Evolutionary conservation across 768 basidiomycete species (phyloP).

Genomic region (Terana coerulea): DNA sequence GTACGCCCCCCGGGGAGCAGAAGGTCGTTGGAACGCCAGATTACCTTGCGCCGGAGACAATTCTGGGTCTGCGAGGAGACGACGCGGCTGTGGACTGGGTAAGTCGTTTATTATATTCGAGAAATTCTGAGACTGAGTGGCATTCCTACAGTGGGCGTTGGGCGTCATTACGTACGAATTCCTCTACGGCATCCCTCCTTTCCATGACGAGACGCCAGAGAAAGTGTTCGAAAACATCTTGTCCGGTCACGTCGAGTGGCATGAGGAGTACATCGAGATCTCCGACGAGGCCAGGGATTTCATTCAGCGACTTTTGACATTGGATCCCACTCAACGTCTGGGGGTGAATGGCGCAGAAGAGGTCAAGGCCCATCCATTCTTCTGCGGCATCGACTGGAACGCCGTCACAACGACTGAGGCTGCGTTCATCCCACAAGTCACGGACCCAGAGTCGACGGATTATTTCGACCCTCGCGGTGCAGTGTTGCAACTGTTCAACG

Average conservation of each 20-base stretch:
- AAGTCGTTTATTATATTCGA: conserved; percentile 27
- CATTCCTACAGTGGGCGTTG: conserved; percentile 79
- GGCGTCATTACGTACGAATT: conserved; percentile 99
- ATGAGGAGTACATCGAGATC: conserved; percentile 88
- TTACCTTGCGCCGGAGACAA: conserved; percentile 94
- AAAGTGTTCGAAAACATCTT: conserved; percentile 98
- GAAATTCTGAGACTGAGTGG: conserved; percentile 9
- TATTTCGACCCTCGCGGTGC: conserved; percentile 98
- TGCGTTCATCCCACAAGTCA: conserved; percentile 91
- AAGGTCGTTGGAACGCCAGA: conserved; percentile 98
- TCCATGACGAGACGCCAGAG: conserved; percentile 96
- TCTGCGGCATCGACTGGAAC: conserved; percentile 90
- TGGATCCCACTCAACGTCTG: conserved; percentile 74
- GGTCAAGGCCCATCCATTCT: conserved; percentile 90
- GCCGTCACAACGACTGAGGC: conserved; percentile 85
- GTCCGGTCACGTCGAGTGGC: conserved; percentile 92
- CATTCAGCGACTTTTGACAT: conserved; percentile 80
- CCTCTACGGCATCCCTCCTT: conserved; percentile 93
- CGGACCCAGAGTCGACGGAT: conserved; percentile 98
- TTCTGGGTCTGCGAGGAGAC: conserved; percentile 91
- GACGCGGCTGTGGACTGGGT: conserved; percentile 98
- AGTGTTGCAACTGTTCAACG: conserved; percentile 85
- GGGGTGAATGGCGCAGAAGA: conserved; percentile 88
- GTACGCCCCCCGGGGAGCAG: conserved; percentile 79
- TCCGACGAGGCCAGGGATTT: conserved; percentile 87